These are phyloP conservation scores for Xylariaceae sp. DNA, from an alignment of 2,329 filamentous ascomycete genomes.

Conservation along the genomic window DNA sequence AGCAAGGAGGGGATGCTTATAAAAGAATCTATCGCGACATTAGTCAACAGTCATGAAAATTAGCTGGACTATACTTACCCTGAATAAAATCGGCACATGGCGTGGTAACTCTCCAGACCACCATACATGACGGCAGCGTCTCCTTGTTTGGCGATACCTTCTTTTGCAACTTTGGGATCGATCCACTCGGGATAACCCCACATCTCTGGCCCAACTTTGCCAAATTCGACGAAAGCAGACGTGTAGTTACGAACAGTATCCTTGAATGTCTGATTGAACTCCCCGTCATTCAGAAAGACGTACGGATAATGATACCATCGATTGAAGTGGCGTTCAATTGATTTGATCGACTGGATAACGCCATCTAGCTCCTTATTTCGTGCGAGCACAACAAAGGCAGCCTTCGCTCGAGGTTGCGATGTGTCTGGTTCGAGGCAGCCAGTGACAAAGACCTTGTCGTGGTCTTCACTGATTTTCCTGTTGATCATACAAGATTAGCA, in stretches of 20 bases:
- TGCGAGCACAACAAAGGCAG: conserved; percentile 93
- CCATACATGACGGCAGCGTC: conserved; percentile 99
- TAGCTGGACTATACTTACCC: conserved; percentile 65
- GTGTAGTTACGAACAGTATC: conserved; percentile 88
- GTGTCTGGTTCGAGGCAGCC: conserved; percentile 87
- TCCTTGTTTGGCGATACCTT: conserved; percentile 95
- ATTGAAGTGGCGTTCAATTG: conserved; percentile 98
- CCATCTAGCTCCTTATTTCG: conserved; percentile 96
- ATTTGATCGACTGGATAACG: conserved; percentile 95
- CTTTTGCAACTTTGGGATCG: conserved; percentile 89
- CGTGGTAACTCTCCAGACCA: conserved; percentile 97
- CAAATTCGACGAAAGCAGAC: conserved; percentile 87
- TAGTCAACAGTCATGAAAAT: not conserved
- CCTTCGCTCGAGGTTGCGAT: conserved; percentile 83
- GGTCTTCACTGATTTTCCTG: conserved; percentile 95
- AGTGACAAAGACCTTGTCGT: conserved; percentile 94
- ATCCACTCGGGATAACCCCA: conserved; percentile 99
- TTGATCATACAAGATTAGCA: conserved; percentile 24
- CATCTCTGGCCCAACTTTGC: conserved; percentile 86
- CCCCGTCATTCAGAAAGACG: conserved; percentile 96
- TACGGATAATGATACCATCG: conserved; percentile 99
- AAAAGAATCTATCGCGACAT: conserved; percentile 75
- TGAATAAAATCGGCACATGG: conserved; percentile 99
- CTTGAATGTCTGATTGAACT: conserved; percentile 95
- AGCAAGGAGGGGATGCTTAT: conserved; percentile 90